phyloP scores from a whole-genome alignment of 257 asterid species.

The Salvia miltiorrhiza region DNA sequence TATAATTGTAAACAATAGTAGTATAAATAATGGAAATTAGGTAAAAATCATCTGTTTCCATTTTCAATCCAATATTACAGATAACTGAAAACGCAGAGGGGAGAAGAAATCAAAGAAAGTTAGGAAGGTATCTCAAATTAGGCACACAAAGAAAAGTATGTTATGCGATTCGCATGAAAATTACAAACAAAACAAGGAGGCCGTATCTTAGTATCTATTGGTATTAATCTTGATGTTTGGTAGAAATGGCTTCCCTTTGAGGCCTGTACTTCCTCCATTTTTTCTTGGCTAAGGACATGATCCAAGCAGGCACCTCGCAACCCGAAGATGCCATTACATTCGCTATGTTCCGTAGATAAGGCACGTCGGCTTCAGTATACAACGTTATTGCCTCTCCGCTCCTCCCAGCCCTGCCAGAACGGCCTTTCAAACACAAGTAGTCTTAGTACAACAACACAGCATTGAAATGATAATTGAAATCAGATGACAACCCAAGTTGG shows the following conservation, averaged over 20 bases:
- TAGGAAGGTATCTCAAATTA: background rate
- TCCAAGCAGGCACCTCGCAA: slow-evolving; percentile 77
- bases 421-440: slow-evolving; percentile 42
- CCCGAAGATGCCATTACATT: slow-evolving; percentile 83
- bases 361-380: slow-evolving; percentile 77
- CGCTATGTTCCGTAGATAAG: slow-evolving; percentile 63
- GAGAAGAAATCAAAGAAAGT: background rate
- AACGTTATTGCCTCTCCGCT: slow-evolving; percentile 84
- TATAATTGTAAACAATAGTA: background rate
- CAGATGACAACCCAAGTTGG: too few relatives aligned
- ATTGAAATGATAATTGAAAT: background rate
- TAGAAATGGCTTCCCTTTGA: slow-evolving; percentile 60
- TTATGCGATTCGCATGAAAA: background rate
- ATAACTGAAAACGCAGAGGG: background rate
- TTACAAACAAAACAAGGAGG: background rate
- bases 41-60: too few relatives aligned
- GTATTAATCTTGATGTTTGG: slow-evolving; percentile 31
- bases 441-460: slow-evolving; percentile 4
- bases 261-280: slow-evolving; percentile 94
- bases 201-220: background rate
- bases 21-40: too few relatives aligned
- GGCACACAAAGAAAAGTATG: background rate
- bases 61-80: background rate
- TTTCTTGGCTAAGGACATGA: slow-evolving; percentile 55
- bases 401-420: slow-evolving; percentile 92